These are phyloP conservation scores for Naganishia sp. DNA, from an alignment of 1,284 basidiomycete species.

Conservation along the genomic window DNA sequence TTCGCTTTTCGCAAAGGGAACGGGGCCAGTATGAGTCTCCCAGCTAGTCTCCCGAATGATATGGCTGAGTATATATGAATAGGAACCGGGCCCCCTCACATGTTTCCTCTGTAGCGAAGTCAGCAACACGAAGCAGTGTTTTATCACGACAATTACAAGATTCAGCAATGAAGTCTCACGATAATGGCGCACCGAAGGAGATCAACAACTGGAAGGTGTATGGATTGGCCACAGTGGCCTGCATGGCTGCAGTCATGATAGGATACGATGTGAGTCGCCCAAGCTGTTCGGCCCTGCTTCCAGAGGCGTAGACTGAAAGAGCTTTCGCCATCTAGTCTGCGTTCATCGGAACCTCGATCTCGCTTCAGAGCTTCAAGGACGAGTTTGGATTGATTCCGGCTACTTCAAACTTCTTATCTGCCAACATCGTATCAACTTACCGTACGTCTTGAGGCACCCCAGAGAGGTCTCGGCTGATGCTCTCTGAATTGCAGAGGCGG, in stretches of 20 bases:
- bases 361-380: conserved; percentile 40
- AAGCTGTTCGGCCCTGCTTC: background rate
- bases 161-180: conserved; percentile 6
- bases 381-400: conserved; percentile 38
- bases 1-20: no score
- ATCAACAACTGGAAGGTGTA: conserved; percentile 61
- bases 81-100: no score
- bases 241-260: conserved; percentile 34
- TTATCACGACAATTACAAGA: no score
- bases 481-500: conserved; percentile 25
- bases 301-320: background rate
- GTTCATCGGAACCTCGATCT: conserved; percentile 44
- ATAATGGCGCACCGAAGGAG: conserved; percentile 46
- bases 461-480: background rate
- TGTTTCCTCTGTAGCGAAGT: no score
- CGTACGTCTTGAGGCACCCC: conserved; percentile 34
- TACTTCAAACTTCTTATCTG: conserved; percentile 37
- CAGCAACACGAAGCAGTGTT: no score
- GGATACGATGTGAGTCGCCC: conserved; percentile 32
- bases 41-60: no score
- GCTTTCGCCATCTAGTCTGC: conserved; percentile 34
- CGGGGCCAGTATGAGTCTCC: no score
- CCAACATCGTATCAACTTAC: conserved; percentile 59
- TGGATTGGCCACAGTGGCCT: conserved; percentile 48
- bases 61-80: no score